A percentile compares a stretch with the other conserved stretches of the same genome.
phyloP scores from a whole-genome alignment of 2,329 filamentous ascomycete species.

The Acephala macrosclerotiorum region DNA sequence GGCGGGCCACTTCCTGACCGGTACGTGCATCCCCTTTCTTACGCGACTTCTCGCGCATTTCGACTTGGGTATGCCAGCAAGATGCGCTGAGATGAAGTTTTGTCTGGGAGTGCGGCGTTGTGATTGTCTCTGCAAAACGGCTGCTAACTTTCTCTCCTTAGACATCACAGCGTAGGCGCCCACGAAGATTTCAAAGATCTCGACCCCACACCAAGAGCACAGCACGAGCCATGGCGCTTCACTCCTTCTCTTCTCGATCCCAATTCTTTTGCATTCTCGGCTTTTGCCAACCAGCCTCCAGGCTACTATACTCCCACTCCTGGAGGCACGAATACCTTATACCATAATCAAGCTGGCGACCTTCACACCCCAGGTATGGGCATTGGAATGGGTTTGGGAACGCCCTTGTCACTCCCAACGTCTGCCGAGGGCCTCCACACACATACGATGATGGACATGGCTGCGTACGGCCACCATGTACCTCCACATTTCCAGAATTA shows the following conservation, averaged over 20 bases:
- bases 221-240: conserved; percentile 84
- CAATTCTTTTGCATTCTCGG: conserved; percentile 80
- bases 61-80: neutral
- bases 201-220: conserved; percentile 82
- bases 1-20: conserved; percentile 41
- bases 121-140: conserved; percentile 2
- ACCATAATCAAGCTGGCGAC: conserved; percentile 84
- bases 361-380: conserved; percentile 86
- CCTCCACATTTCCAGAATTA: conserved; percentile 69
- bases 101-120: neutral
- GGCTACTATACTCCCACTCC: conserved; percentile 91
- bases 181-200: conserved; percentile 68
- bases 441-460: conserved; percentile 67
- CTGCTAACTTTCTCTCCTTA: conserved; percentile 22
- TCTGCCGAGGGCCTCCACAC: conserved; percentile 70
- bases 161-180: conserved; percentile 38
- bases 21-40: conserved; percentile 31
- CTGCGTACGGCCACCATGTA: conserved; percentile 64
- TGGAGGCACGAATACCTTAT: conserved; percentile 79
- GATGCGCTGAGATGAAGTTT: neutral
- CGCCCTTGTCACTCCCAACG: conserved; percentile 80
- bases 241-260: conserved; percentile 90
- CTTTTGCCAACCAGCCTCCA: conserved; percentile 79
- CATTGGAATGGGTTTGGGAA: conserved; percentile 61
- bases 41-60: neutral